phyloP scores from a whole-genome alignment of 768 basidiomycete genomes.

The Paxillus involutus region DNA sequence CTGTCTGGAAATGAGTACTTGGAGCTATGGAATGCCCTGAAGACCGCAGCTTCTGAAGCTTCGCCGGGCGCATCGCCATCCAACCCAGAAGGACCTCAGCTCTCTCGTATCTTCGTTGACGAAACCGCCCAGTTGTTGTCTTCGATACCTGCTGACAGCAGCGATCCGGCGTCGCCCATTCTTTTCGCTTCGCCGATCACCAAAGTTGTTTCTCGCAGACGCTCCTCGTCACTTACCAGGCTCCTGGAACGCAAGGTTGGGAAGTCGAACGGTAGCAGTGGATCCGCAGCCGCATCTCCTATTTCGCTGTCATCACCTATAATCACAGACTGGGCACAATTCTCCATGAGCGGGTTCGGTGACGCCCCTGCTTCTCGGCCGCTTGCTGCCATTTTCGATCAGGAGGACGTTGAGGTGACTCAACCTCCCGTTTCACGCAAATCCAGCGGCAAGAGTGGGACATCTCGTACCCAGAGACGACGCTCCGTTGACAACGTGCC shows the following conservation, averaged over 20 bases:
- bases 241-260: conserved; percentile 22
- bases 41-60: conserved; percentile 37
- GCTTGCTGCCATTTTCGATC: conserved; percentile 59
- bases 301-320: conserved; percentile 29
- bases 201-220: conserved; percentile 27
- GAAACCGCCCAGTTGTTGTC: conserved; percentile 59
- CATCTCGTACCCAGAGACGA: conserved; percentile 25
- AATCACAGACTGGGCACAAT: conserved; percentile 62
- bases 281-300: conserved; percentile 26
- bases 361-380: conserved; percentile 33
- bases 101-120: conserved; percentile 62
- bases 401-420: conserved; percentile 62
- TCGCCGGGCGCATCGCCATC: conserved; percentile 14
- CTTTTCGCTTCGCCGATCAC: conserved; percentile 36
- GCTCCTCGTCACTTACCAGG: conserved; percentile 31
- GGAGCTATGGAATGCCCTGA: conserved; percentile 57
- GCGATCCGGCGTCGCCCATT: conserved; percentile 28
- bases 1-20: conserved; percentile 35
- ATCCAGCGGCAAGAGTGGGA: conserved; percentile 33
- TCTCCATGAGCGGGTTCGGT: conserved; percentile 65
- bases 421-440: conserved; percentile 35
- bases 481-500: conserved; percentile 19
- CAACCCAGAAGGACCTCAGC: conserved; percentile 33
- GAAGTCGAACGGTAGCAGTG: conserved; percentile 13
- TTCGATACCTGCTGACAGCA: conserved; percentile 45